These are phyloP conservation scores for Nicotiana knightiana DNA, from an alignment of 257 asterid species.

Conservation along the genomic window DNA sequence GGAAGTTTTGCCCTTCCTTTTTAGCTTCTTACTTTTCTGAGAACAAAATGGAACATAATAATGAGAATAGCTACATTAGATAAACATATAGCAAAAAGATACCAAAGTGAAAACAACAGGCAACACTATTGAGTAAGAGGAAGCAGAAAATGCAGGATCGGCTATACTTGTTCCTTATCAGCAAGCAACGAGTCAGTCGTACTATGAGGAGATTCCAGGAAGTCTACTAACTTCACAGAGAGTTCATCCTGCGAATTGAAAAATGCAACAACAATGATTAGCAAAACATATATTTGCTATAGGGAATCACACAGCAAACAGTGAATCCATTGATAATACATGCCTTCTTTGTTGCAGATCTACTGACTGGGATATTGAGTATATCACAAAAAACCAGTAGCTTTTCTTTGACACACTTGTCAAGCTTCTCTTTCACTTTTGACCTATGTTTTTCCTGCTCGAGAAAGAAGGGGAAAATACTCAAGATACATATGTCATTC, in stretches of 20 bases:
- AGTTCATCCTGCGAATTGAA: slow-evolving; percentile 68
- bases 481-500: background rate
- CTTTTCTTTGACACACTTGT: slow-evolving; percentile 82
- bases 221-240: slow-evolving; percentile 56
- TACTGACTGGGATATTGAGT: slow-evolving; percentile 59
- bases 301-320: slow-evolving; percentile 2
- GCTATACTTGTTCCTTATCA: slow-evolving; percentile 58
- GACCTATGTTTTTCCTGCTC: slow-evolving; percentile 70
- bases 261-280: background rate
- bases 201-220: slow-evolving; percentile 87
- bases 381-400: slow-evolving; percentile 75
- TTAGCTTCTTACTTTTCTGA: slow-evolving; percentile 49
- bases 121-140: background rate
- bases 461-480: background rate
- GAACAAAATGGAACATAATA: background rate
- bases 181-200: slow-evolving; percentile 77
- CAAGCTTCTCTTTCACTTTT: slow-evolving; percentile 71
- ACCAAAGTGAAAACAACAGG: background rate
- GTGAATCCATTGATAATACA: background rate
- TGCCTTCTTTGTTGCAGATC: slow-evolving; percentile 63
- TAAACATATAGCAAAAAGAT: background rate
- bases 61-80: background rate
- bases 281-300: background rate
- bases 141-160: background rate
- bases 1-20: slow-evolving; percentile 38